Base-by-base conservation (phyloP, 2,329 filamentous ascomycete species). In the Pseudonectria buxi region DNA sequence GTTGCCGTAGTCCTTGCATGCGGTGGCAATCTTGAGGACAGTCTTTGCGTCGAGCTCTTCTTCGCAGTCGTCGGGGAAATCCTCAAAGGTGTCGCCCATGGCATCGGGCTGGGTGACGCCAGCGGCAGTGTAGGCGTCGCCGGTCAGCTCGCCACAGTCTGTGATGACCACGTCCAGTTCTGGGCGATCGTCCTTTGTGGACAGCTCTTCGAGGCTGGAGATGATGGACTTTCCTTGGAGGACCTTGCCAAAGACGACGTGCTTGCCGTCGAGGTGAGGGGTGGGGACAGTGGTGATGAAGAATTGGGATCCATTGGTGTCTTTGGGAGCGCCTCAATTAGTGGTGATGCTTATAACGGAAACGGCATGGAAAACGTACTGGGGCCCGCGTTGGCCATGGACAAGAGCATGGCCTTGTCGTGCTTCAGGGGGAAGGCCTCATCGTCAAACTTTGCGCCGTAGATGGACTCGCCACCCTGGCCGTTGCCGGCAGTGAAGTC, bases 231-330 rank as follows among this genome's bases (percentile, higher is more conserved):
- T n/a, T n/a, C n/a, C n/a, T n/a, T n/a, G n/a, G n/a, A n/a, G 76
- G 37, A 96, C 90, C 59, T 95, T 83, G 45, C 92, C 92, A 53
- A 95, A 98, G 15, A 98, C 89, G 30, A 96, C 92, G 66, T 98
- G 90, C 73, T 98, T 98, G 59, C 79, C 79, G 61, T 98, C 89
- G 26, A 96, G 77, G 62, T 96, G 92, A 31, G 88, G 89, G 11
- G 92, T 96, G n/a, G 81, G 74, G 22, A 95, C 86, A 12, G 92
- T 96, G 32, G 92, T 98, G 53, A 96, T 72, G 75, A 98, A 98
- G 76, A 98, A 98, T 58, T 98, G 92, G 33, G 86, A 94, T 56
- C 92, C 92, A 61, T 98, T 98, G 61, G 92, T 95, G 53, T 83
- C 82, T 85, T 47, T 31, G 27, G 32, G 18, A n/a, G n/a, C n/a